phyloP scores from a whole-genome alignment of 768 basidiomycete species.

The Termitomyces sp. region DNA sequence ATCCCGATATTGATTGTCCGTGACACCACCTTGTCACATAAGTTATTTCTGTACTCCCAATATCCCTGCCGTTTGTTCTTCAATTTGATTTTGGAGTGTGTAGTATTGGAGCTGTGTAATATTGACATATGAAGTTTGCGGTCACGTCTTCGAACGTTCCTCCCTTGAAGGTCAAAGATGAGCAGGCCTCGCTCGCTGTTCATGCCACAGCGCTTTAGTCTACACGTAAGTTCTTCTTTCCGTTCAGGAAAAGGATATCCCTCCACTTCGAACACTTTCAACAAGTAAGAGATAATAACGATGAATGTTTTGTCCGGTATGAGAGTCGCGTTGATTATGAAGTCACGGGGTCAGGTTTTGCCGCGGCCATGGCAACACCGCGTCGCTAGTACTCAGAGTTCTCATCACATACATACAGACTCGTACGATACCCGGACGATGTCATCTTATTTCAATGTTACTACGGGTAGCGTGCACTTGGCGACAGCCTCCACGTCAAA shows the following conservation, averaged over 20 bases:
- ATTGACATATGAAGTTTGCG: neutral
- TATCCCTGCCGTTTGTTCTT: no score
- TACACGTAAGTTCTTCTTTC: neutral
- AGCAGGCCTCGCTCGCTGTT: neutral
- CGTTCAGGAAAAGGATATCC: no score
- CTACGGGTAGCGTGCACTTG: conserved; percentile 13
- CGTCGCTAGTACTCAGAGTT: neutral
- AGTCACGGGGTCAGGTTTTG: conserved; percentile 8
- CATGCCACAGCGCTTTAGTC: neutral
- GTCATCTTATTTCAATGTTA: conserved; percentile 15
- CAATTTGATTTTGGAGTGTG: no score
- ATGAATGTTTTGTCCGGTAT: no score
- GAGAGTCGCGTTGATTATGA: neutral
- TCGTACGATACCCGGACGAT: conserved; percentile 9
- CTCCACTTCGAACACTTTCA: no score
- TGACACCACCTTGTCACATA: neutral
- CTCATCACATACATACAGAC: neutral
- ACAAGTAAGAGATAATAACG: no score
- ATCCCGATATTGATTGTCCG: conserved; percentile 4
- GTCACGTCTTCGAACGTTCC: neutral
- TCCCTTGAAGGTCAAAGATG: neutral
- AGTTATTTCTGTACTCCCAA: no score
- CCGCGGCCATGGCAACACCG: neutral
- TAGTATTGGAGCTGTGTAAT: no score
- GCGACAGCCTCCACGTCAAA: conserved; percentile 17